Evolutionary conservation across 2,329 filamentous ascomycete genomes (phyloP).

Genomic region (Botrytis sinoallii): DNA sequence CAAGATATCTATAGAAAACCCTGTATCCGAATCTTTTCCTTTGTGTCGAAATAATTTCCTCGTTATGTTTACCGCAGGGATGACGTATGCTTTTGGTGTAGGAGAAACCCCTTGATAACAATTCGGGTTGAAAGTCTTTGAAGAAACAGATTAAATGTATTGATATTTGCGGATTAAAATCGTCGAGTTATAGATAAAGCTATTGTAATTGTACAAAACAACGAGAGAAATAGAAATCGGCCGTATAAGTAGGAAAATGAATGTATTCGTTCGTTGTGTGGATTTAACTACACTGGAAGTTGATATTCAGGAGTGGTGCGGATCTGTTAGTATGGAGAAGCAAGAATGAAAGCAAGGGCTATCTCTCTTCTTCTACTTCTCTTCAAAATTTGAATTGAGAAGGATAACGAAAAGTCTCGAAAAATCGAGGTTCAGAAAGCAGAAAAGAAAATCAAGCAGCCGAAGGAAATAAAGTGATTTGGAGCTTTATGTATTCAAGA

Average conservation of each 20-base stretch:
- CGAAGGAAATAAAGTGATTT: background rate
- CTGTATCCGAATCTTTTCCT: background rate
- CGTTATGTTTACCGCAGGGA: background rate
- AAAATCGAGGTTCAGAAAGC: background rate
- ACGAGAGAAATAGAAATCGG: background rate
- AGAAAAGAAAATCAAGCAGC: background rate
- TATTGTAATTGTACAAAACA: background rate
- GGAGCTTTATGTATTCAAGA: background rate
- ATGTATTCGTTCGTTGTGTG: conserved; percentile 1
- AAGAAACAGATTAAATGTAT: background rate
- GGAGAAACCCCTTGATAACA: background rate
- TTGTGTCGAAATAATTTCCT: background rate
- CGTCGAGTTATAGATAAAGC: background rate
- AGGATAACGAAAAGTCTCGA: background rate
- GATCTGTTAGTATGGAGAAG: background rate
- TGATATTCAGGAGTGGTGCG: background rate
- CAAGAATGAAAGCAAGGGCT: background rate
- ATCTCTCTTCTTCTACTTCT: background rate
- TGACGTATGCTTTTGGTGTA: conserved; percentile 9
- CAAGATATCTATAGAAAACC: background rate
- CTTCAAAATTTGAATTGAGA: background rate
- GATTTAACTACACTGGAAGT: background rate
- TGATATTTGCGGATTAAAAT: background rate
- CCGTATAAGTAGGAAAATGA: background rate
- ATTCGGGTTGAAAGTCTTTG: background rate